A percentile compares a stretch with the other conserved stretches of the same genome.
Evolutionary conservation across 2,329 filamentous ascomycete genomes (phyloP).

Genomic region (Anisogramma anomala): DNA sequence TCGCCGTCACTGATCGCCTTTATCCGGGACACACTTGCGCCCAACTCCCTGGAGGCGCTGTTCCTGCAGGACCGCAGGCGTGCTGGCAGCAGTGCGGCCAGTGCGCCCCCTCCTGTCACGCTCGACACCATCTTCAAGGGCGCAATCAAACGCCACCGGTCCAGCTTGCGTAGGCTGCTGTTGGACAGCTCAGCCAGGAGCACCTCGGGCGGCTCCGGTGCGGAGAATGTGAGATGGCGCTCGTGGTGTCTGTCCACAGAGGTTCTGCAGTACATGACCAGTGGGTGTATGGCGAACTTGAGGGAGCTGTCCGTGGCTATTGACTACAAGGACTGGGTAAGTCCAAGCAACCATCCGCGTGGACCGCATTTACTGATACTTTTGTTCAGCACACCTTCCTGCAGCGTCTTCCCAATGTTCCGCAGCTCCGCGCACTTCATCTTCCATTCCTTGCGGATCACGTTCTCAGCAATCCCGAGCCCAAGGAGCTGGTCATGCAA

Average conservation of each 20-base stretch:
- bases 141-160: constrained; percentile 57
- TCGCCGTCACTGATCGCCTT: constrained; percentile 60
- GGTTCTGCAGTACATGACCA: constrained; percentile 61
- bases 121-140: constrained; percentile 62
- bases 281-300: constrained; percentile 61
- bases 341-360: constrained; percentile 18
- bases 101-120: constrained; percentile 40
- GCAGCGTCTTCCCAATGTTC: constrained; percentile 58
- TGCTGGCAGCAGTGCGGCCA: constrained; percentile 23
- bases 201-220: constrained; percentile 22
- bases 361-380: constrained; percentile 4
- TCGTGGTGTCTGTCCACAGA: constrained; percentile 62
- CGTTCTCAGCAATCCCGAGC: constrained; percentile 41
- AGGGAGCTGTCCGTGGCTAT: constrained; percentile 62
- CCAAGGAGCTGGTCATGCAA: constrained; percentile 62
- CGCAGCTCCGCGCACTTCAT: constrained; percentile 59
- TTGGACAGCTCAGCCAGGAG: constrained; percentile 57
- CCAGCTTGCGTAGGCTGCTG: constrained; percentile 60
- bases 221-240: constrained; percentile 41
- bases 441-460: constrained; percentile 57
- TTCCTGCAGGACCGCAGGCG: constrained; percentile 58
- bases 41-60: constrained; percentile 67
- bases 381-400: constrained; percentile 59
- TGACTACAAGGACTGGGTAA: constrained; percentile 69
- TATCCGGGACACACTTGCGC: constrained; percentile 64